Evolutionary conservation across 306 rosid species (phyloP), one percentile per base, ranked within the genome.

Genomic region (Glycine tomentella): DNA sequence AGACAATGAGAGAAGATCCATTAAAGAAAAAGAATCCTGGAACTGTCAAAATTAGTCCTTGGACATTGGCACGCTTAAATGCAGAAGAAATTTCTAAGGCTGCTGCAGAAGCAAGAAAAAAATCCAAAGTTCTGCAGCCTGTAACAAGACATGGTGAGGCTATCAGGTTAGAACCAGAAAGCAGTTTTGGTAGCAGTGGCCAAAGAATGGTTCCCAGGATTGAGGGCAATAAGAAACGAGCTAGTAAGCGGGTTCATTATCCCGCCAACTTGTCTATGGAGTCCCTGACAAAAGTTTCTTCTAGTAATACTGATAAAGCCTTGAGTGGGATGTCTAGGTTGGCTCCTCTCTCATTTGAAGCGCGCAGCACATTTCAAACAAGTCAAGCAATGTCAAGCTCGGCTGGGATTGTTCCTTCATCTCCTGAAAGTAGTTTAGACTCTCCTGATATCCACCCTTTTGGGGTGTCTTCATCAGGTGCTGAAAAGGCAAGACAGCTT

Each of bases 381-480:
- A 89, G 91, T 83, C 85, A 69, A 50, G 88, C 85, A 33, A 83
- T 89, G 93, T 80, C 97, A 72, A 88, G 84, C 77, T 88, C 92
- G 9, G 89, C 87, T 0, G 89, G 85, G 61, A 82, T 90, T 73
- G 91, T 87, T 40, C 90, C 88, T 48, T 91, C 97, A 16, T 95
- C 99, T 59, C 95, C 99, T 0, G 99, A 93, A 77, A 95, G 97
- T 89, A 93, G 99, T 84, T 73, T 95, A 25, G 97, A 88, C 76
- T 95, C 99, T 0, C 97, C 99, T 0, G 99, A 93, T 69, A 95
- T 95, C 74, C 97, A 89, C 81, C 97, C 97, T 1, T 91, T 93
- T 52, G 84, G 87, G 76, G 87, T 89, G 50, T 88, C 94, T 66
- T 88, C 93, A 4, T 90, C 91, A 0, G 91, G 90, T 64, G 87